Percentiles rank a stretch among this genome's conserved stretches.
Conservation (phyloP, 1,139 yeast species). For the Candida frijolesensis region DNA sequence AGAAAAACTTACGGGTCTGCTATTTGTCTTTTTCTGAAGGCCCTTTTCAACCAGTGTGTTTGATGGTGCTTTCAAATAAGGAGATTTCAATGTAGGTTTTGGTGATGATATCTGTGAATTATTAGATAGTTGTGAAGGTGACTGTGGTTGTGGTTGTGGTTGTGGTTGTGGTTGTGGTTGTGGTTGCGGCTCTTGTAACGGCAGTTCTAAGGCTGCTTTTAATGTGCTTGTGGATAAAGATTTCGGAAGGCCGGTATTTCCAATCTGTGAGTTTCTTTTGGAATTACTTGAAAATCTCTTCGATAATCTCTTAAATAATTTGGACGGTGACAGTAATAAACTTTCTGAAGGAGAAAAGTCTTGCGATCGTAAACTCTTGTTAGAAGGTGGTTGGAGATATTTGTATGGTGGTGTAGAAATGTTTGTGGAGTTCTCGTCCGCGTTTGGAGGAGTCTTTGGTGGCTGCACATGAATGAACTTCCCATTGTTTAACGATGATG, state of each 20-base stretch:
- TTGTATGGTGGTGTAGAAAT: background rate
- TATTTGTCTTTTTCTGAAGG: background rate
- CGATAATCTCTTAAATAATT: slow-evolving; percentile 12
- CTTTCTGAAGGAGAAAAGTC: slow-evolving; percentile 1
- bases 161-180: slow-evolving; percentile 1
- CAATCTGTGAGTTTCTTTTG: slow-evolving; percentile 1
- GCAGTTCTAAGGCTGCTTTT: background rate
- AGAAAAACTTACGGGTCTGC: background rate
- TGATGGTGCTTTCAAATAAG: background rate
- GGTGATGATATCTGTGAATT: background rate
- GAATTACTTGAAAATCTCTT: slow-evolving; percentile 2
- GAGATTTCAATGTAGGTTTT: slow-evolving; percentile 1
- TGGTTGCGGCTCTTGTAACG: background rate
- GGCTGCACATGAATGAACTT: slow-evolving; percentile 2
- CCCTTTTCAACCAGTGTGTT: background rate
- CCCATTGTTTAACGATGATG: slow-evolving; percentile 13
- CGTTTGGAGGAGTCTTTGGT: background rate
- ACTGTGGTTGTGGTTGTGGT: background rate
- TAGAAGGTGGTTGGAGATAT: slow-evolving; percentile 6
- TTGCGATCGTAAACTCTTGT: background rate
- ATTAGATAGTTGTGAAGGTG: background rate
- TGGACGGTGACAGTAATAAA: slow-evolving; percentile 10
- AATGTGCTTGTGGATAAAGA: background rate
- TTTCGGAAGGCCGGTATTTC: background rate
- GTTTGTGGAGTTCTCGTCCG: background rate